phyloP scores from a whole-genome alignment of 306 rosid genomes.

The Alnus glutinosa region DNA sequence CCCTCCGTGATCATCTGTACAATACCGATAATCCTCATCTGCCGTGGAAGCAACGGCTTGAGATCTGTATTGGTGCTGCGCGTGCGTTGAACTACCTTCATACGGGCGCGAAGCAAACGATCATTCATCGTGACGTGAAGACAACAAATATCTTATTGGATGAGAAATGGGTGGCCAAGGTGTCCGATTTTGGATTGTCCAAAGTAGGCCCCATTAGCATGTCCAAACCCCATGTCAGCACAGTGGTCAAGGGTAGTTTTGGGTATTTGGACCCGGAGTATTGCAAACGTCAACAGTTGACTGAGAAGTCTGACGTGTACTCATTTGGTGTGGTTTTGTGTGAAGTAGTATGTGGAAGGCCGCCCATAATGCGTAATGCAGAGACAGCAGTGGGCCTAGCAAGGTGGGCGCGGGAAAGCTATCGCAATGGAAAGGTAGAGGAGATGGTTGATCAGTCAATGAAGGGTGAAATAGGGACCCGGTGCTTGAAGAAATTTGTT shows the following conservation, averaged over 20 bases:
- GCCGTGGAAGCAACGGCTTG: slow-evolving; percentile 17
- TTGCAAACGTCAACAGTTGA: slow-evolving; percentile 22
- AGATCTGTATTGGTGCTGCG: slow-evolving; percentile 20
- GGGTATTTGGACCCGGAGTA: slow-evolving; percentile 58
- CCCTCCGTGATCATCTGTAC: slow-evolving; percentile 18
- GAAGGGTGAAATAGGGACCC: background rate
- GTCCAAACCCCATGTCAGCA: slow-evolving; percentile 35
- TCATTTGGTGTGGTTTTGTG: slow-evolving; percentile 48
- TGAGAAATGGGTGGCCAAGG: slow-evolving; percentile 43
- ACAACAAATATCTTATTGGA: slow-evolving; percentile 36
- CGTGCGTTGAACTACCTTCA: slow-evolving; percentile 36
- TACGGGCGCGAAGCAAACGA: background rate
- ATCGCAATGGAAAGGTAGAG: background rate
- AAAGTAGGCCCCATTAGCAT: slow-evolving; percentile 21
- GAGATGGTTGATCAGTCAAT: too few species aligned
- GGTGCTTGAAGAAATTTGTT: slow-evolving; percentile 8
- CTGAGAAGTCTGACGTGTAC: slow-evolving; percentile 49
- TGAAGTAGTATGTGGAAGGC: slow-evolving; percentile 41
- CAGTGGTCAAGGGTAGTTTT: slow-evolving; percentile 42
- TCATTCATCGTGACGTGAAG: slow-evolving; percentile 45
- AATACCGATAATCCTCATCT: background rate
- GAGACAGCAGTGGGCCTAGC: slow-evolving; percentile 41
- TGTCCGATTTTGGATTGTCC: slow-evolving; percentile 48
- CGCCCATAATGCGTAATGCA: too few species aligned
- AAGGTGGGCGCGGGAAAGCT: slow-evolving; percentile 33